These are phyloP conservation scores for Xylariaceae sp. DNA, from an alignment of 2,329 filamentous ascomycete genomes.

Conservation along the genomic window DNA sequence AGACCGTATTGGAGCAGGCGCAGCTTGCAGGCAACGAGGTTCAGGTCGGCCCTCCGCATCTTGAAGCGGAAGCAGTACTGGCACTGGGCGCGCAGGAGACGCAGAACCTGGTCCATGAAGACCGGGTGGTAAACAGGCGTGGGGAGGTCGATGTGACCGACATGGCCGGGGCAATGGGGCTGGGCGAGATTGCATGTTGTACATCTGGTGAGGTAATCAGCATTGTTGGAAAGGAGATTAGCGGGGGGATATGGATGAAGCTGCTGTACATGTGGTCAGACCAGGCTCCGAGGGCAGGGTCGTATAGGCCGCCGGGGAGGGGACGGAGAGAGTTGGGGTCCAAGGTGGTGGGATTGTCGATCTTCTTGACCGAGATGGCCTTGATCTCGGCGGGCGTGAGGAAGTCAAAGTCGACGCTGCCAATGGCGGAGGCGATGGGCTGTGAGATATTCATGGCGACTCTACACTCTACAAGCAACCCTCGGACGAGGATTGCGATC, in stretches of 20 bases:
- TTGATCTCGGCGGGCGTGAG: slow-evolving; percentile 79
- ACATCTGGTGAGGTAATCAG: slow-evolving; percentile 54
- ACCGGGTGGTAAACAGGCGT: slow-evolving; percentile 94
- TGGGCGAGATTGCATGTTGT: slow-evolving; percentile 85
- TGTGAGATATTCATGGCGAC: slow-evolving; percentile 67
- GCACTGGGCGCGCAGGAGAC: slow-evolving; percentile 81
- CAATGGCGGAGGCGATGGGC: slow-evolving; percentile 77
- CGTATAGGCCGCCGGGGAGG: slow-evolving; percentile 86
- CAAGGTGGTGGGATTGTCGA: slow-evolving; percentile 91
- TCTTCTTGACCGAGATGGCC: slow-evolving; percentile 85
- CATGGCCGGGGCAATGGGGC: slow-evolving; percentile 82
- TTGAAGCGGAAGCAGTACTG: slow-evolving; percentile 86
- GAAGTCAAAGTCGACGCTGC: slow-evolving; percentile 85
- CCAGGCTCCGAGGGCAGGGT: slow-evolving; percentile 86
- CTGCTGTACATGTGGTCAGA: slow-evolving; percentile 71
- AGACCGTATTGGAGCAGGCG: slow-evolving; percentile 82
- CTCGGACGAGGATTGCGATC: slow-evolving; percentile 15
- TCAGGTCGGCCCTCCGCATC: slow-evolving; percentile 70
- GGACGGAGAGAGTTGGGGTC: slow-evolving; percentile 80
- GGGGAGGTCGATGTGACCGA: slow-evolving; percentile 91
- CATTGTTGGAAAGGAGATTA: not conserved
- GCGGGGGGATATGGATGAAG: not conserved
- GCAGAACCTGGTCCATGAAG: slow-evolving; percentile 88
- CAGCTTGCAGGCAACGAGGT: slow-evolving; percentile 78
- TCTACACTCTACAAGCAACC: slow-evolving; percentile 8